Evolutionary conservation across 1,139 yeast genomes (phyloP), one percentile per base, ranked within the genome.

Genomic region (Yamadazyma pseudoaaseri): DNA sequence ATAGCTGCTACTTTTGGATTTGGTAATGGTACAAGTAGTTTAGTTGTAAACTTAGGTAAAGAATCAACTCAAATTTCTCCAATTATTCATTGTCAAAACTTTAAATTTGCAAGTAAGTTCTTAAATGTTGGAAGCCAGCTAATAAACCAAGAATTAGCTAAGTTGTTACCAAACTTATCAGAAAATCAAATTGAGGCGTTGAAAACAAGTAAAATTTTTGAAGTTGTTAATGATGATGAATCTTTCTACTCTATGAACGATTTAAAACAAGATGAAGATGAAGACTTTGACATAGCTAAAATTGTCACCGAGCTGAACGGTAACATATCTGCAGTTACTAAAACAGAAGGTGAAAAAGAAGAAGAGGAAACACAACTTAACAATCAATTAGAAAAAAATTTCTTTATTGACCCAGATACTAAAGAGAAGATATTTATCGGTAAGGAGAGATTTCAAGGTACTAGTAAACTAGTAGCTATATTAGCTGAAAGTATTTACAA

Each of bases 271-370:
- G 12, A 29, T 9, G 44, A 42, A 23, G 94, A 84, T 22, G 92
- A 86, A 29, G 77, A 80, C 3, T 72, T 87, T 33, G 97, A 92
- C 56, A 90, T 92, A 31, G 97, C 97, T 1, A 87, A 87, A 26
- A 79, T 89, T 48, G 95, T 92, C 6, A 78, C 95, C 1, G 81
- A 86, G 40, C 57, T 53, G 13, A 61, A 53, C 29, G 60, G 58
- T 16, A 29, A 33, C 13, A 20, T 29, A 5, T 27, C 28, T 4
- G 26, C 21, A 13, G 38, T 17, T 7, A n/a, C 23, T n/a, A 23
- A 30, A 14, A 58, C 58, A 15, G 55, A 53, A 12, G 52, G 53
- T 22, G 48, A 48, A 15, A 52, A 47, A 11, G 63, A 55, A 32
- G 45, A 45, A 16, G 76, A 73, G 43, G 28, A 28, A 17, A 13